Base-by-base conservation (phyloP, 257 asterid species). In the Vinca minor region DNA sequence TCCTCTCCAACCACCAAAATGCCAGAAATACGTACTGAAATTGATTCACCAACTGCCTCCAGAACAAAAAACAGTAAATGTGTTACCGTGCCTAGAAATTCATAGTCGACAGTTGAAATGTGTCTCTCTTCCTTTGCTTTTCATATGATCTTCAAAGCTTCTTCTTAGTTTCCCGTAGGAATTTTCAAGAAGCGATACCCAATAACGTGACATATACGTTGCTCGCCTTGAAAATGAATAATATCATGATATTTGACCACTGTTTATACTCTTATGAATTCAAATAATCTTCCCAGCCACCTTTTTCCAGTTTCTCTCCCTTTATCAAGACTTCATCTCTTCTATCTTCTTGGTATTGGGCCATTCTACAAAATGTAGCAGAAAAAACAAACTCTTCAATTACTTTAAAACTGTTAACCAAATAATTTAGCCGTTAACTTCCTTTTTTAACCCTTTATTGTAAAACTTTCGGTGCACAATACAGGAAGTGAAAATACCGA, bases 241-340 rank as follows among this genome's bases (percentile, higher is more conserved):
- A n/a, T n/a, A n/a, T n/a, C n/a, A n/a, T n/a, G n/a, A n/a, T n/a
- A n/a, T n/a, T n/a, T 0, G 4, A 13, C 18, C 26, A 1, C 48
- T 3, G 53, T 50, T 9, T 34, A 54, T 35, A 49, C 32, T 28
- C 60, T 79, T 76, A 79, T 17, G 85, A 79, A 28, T 82, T 82
- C 70, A 79, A 76, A 83, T 87, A 92, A 42, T 76, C 86, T 74
- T 89, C 89, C 96, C 95, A 92, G 39, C 96, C 98, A 67, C 55
- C 80, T 39, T 77, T 75, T 71, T 71, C 87, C 59, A 92, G 89
- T 76, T 84, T 87, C 54, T 83, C 83, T 11, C 76, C 96, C 80
- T 89, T 89, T 4, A 67, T 83, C 81, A 87, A 67, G 10, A 92
- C 95, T 68, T 89, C 96, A 2, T 87, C 96, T 73, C 88, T 72